A percentile compares a stretch with the other conserved stretches of the same genome.
Evolutionary conservation across 805 yeast species (phyloP).

Genomic region (Candida adriatica): DNA sequence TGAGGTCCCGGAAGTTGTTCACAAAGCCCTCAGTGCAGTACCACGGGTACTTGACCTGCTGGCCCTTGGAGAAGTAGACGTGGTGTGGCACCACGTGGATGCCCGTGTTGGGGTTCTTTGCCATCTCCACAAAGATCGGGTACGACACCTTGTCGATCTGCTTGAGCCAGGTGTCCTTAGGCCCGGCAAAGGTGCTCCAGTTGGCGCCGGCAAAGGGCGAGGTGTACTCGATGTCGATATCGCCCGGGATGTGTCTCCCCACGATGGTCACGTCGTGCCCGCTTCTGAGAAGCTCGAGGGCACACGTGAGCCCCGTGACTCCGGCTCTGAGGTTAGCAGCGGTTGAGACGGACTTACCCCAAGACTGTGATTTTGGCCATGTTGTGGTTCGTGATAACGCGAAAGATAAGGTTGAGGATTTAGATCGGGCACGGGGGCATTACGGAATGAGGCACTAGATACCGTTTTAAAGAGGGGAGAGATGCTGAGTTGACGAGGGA

Average conservation of each 20-base stretch:
- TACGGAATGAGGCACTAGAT: no score
- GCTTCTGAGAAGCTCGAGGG: slow-evolving; percentile 33
- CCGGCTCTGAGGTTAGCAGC: no score
- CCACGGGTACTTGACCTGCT: slow-evolving; percentile 37
- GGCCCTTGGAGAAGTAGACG: slow-evolving; percentile 11
- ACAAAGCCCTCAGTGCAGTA: slow-evolving; percentile 30
- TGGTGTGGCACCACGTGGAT: slow-evolving; percentile 24
- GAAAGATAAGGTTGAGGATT: no score
- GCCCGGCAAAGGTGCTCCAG: slow-evolving; percentile 54
- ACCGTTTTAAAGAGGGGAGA: no score
- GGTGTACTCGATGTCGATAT: slow-evolving; percentile 44
- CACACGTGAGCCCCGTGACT: slow-evolving; percentile 50
- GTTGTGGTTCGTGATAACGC: no score
- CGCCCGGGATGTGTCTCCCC: slow-evolving; percentile 49
- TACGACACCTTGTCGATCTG: slow-evolving; percentile 44
- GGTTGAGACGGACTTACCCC: slow-evolving; percentile 9
- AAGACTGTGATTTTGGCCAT: slow-evolving; percentile 14
- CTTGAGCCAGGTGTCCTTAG: slow-evolving; percentile 31
- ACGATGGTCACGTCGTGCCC: slow-evolving; percentile 38
- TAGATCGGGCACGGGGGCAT: no score
- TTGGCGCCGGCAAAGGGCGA: slow-evolving; percentile 72
- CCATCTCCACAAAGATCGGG: slow-evolving; percentile 36
- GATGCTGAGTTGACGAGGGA: no score
- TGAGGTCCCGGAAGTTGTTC: slow-evolving; percentile 31
- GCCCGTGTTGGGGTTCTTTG: slow-evolving; percentile 46